Evolutionary conservation across 2,329 filamentous ascomycete genomes (phyloP).

Genomic region (Colletotrichum lupini): DNA sequence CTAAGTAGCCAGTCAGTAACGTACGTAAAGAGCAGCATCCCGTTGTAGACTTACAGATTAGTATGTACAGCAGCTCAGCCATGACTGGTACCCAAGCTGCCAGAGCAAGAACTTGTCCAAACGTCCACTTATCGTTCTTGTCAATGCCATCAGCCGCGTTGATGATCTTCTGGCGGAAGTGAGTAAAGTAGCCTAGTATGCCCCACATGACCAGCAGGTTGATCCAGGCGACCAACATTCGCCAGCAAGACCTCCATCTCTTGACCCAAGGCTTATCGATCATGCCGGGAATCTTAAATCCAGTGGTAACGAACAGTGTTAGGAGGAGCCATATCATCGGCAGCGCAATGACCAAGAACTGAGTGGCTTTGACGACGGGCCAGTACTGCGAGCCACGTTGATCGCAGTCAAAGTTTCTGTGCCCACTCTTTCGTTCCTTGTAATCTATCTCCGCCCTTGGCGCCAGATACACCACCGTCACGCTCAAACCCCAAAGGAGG

Average conservation of each 20-base stretch:
- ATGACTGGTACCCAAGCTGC: conserved; percentile 44
- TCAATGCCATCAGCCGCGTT: conserved; percentile 34
- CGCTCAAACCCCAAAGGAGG: conserved; percentile 25
- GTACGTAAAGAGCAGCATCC: neutral
- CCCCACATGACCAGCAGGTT: conserved; percentile 42
- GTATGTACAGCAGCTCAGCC: conserved; percentile 41
- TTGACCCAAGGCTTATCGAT: conserved; percentile 23
- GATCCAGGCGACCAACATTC: conserved; percentile 25
- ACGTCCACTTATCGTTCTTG: conserved; percentile 42
- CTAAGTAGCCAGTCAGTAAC: neutral
- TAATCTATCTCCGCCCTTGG: conserved; percentile 27
- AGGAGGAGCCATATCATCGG: conserved; percentile 20
- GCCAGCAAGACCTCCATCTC: conserved; percentile 13
- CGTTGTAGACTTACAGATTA: conserved; percentile 39
- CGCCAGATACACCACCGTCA: conserved; percentile 23
- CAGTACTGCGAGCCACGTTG: conserved; percentile 33
- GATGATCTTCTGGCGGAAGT: conserved; percentile 38
- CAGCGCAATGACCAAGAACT: conserved; percentile 24
- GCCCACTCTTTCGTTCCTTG: conserved; percentile 18
- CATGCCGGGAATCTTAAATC: conserved; percentile 22
- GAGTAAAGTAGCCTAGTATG: conserved; percentile 41
- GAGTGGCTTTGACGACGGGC: conserved; percentile 28
- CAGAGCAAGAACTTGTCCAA: conserved; percentile 45
- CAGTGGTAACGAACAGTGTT: conserved; percentile 20
- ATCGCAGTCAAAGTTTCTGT: conserved; percentile 27